Evolutionary conservation across 2,329 filamentous ascomycete genomes (phyloP).

Genomic region (Paracoccidioides lutzii): DNA sequence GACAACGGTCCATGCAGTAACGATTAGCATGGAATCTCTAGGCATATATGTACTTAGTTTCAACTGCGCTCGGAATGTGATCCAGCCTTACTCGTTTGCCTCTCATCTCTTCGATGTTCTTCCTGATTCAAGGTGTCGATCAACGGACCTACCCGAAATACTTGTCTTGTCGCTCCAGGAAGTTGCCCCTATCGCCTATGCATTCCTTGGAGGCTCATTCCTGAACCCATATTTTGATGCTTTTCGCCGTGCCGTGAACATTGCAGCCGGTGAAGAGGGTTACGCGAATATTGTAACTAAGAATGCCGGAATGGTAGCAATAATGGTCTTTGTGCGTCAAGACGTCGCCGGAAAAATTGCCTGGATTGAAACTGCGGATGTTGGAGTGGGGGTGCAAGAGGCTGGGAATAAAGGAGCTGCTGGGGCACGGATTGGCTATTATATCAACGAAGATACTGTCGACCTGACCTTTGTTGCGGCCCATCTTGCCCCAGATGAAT

Average conservation of each 20-base stretch:
- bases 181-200: constrained; percentile 68
- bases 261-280: constrained; percentile 40
- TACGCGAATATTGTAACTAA: constrained; percentile 60
- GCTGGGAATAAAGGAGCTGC: constrained; percentile 96
- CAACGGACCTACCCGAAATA: constrained; percentile 48
- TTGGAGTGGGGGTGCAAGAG: constrained; percentile 70
- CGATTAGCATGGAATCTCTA: constrained; percentile 38
- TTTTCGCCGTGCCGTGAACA: constrained; percentile 58
- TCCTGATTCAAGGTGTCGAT: constrained; percentile 31
- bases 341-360: constrained; percentile 44
- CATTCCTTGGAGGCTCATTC: constrained; percentile 74
- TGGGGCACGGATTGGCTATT: constrained; percentile 57
- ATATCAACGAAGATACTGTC: constrained; percentile 35
- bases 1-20: not conserved
- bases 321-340: constrained; percentile 70
- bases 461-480: constrained; percentile 77
- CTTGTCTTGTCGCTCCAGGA: constrained; percentile 68
- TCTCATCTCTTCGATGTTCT: constrained; percentile 54
- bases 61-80: constrained; percentile 65
- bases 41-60: constrained; percentile 73
- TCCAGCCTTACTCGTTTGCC: constrained; percentile 59
- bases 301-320: constrained; percentile 78
- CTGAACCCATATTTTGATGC: constrained; percentile 62
- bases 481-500: constrained; percentile 81
- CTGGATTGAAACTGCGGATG: constrained; percentile 61